These are phyloP conservation scores for Populus hybrid DNA, from an alignment of 441 rosid species.

Conservation along the genomic window DNA sequence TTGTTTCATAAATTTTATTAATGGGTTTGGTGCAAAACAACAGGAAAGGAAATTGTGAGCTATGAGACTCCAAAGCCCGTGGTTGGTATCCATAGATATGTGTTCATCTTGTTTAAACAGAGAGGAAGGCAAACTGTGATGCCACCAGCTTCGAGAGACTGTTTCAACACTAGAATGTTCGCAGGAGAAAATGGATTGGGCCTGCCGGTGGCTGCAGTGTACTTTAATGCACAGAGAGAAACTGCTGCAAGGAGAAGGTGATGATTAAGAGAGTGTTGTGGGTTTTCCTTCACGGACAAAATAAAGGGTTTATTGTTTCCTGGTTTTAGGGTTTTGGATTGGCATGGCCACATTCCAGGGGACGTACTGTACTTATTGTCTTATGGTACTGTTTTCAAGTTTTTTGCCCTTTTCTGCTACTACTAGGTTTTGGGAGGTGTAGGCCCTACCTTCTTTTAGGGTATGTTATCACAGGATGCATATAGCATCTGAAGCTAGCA, in stretches of 20 bases:
- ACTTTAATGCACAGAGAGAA: constrained; percentile 85
- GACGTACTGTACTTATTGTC: neutral
- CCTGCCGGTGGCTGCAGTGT: constrained; percentile 71
- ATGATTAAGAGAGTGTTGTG: neutral
- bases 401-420: neutral
- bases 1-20: neutral
- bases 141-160: constrained; percentile 53
- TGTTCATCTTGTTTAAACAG: constrained; percentile 74
- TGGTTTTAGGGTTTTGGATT: neutral
- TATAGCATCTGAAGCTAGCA: neutral
- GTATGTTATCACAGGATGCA: neutral
- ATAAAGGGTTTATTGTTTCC: neutral
- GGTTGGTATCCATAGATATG: constrained; percentile 86
- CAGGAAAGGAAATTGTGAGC: constrained; percentile 67
- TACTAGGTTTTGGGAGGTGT: neutral
- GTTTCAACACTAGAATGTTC: constrained; percentile 71
- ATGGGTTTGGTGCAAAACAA: neutral
- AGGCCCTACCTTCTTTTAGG: neutral
- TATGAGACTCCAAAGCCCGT: constrained; percentile 75
- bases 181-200: constrained; percentile 60
- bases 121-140: constrained; percentile 59
- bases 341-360: neutral
- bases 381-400: neutral
- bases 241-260: constrained; percentile 67
- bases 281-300: neutral